Percentiles rank a stretch among this genome's conserved stretches.
phyloP scores from a whole-genome alignment of 805 yeast genomes.

The Suhomyces faveliae region DNA sequence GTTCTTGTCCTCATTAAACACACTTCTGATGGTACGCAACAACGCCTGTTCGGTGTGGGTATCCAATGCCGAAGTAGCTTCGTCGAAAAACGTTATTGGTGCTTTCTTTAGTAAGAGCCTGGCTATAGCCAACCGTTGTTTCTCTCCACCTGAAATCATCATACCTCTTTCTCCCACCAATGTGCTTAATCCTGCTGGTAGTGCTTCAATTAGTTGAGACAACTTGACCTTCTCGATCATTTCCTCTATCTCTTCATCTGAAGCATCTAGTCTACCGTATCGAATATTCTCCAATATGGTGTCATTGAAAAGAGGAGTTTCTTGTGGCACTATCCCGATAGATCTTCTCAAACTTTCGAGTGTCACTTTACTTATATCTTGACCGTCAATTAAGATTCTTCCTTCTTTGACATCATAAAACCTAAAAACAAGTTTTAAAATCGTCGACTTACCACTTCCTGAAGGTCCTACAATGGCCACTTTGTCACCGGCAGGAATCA shows the following conservation, averaged over 20 bases:
- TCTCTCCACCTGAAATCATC: conserved; percentile 99
- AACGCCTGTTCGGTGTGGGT: conserved; percentile 92
- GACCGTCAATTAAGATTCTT: conserved; percentile 80
- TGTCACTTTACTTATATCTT: conserved; percentile 73
- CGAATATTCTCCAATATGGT: conserved; percentile 83
- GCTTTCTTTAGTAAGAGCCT: conserved; percentile 82
- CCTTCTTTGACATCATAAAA: conserved; percentile 85
- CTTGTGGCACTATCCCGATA: conserved; percentile 96
- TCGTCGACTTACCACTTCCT: conserved; percentile 93
- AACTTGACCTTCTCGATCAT: conserved; percentile 73
- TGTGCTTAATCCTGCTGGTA: conserved; percentile 84
- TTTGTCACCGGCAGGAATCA: conserved; percentile 85
- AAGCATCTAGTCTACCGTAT: conserved; percentile 76
- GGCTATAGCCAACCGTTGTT: conserved; percentile 92
- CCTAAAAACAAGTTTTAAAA: conserved; percentile 77
- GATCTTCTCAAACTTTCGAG: conserved; percentile 69
- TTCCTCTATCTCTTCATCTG: conserved; percentile 63
- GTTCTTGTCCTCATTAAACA: conserved; percentile 54
- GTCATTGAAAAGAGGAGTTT: conserved; percentile 92
- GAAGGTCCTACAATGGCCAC: conserved; percentile 97
- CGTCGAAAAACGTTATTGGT: conserved; percentile 92
- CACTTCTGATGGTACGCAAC: conserved; percentile 65
- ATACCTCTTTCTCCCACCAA: conserved; percentile 96
- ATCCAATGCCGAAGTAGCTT: conserved; percentile 94
- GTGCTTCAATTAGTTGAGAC: conserved; percentile 54